A percentile compares a stretch with the other conserved stretches of the same genome.
These are phyloP conservation scores for Pisolithus albus DNA, from an alignment of 768 basidiomycete genomes.

Conservation along the genomic window DNA sequence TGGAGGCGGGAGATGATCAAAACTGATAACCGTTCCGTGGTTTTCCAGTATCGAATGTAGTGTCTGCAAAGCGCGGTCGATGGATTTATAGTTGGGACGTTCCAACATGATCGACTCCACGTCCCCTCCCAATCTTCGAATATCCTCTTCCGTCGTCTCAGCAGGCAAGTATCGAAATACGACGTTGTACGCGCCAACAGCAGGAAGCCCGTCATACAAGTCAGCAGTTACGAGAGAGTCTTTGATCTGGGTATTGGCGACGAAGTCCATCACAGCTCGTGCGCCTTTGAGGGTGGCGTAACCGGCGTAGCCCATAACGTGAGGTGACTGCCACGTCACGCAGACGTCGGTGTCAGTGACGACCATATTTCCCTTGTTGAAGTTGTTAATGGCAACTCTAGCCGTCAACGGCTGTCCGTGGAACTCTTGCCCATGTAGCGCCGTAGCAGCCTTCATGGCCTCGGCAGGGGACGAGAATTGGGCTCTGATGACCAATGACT, in stretches of 20 bases:
- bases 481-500: slow-evolving; percentile 32
- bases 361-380: slow-evolving; percentile 27
- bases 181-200: slow-evolving; percentile 53
- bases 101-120: slow-evolving; percentile 48
- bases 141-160: slow-evolving; percentile 31
- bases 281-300: slow-evolving; percentile 48
- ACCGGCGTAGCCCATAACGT: slow-evolving; percentile 54
- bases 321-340: slow-evolving; percentile 55
- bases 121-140: slow-evolving; percentile 37
- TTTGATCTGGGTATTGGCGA: slow-evolving; percentile 31
- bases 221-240: slow-evolving; percentile 40
- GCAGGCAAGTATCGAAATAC: slow-evolving; percentile 51
- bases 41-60: slow-evolving; percentile 33
- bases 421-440: slow-evolving; percentile 41
- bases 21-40: slow-evolving; percentile 32
- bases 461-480: slow-evolving; percentile 43
- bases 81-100: slow-evolving; percentile 38
- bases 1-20: slow-evolving; percentile 46
- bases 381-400: slow-evolving; percentile 38
- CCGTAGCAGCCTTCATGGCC: slow-evolving; percentile 46
- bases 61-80: slow-evolving; percentile 29
- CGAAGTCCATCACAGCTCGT: slow-evolving; percentile 39
- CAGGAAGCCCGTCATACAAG: slow-evolving; percentile 52
- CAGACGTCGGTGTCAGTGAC: slow-evolving; percentile 51
- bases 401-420: slow-evolving; percentile 37